Evolutionary conservation across 2,329 filamentous ascomycete genomes (phyloP), one percentile per base, ranked within the genome.

Genomic region (Fusarium beomiforme): DNA sequence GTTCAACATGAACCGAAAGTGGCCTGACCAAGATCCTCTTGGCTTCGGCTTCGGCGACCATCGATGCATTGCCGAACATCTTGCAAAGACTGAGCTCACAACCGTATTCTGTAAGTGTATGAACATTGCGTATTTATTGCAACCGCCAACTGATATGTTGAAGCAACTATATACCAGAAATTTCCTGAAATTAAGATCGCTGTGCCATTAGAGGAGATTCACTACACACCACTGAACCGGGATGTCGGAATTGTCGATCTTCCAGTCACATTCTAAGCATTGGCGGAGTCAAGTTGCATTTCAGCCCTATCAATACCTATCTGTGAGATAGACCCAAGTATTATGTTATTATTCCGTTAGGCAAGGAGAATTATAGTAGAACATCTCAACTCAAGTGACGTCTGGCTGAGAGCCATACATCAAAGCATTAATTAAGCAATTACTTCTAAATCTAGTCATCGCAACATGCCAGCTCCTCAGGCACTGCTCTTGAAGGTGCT

Each of bases 11-110:
- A 78, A 81, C 63, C 79, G 83, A 31, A 55, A 66, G 23, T 74
- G 73, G 44, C 59, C 59, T 19, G 55, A 70, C 7, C 76, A 81
- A 43, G 78, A 82, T 42, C 79, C 80, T 0, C 77, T 86, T 7
- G 84, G 84, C 0, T 86, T 81, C 69, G 84, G 85, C 1, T 86
- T 81, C 65, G 85, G 84, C 2, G 76, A 79, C 16, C 85, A 86
- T 70, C 76, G 83, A 26, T 86, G 85, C 71, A 78, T 85, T 26
- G 84, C 83, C 5, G 84, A 86, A 70, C 78, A 78, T 53, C 74
- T 86, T 13, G 81, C 84, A 8, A 70, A 70, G 42, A 21, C 67
- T n/a, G 66, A 70, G 11, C 51, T 70, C 1, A 49, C 47, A 14
- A 70, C 47, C 12, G 67, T 62, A 10, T 70, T 70, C 41, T 36